A percentile compares a stretch with the other conserved stretches of the same genome.
Conservation (phyloP, 106 monocot species). For the Platanthera zijinensis region DNA sequence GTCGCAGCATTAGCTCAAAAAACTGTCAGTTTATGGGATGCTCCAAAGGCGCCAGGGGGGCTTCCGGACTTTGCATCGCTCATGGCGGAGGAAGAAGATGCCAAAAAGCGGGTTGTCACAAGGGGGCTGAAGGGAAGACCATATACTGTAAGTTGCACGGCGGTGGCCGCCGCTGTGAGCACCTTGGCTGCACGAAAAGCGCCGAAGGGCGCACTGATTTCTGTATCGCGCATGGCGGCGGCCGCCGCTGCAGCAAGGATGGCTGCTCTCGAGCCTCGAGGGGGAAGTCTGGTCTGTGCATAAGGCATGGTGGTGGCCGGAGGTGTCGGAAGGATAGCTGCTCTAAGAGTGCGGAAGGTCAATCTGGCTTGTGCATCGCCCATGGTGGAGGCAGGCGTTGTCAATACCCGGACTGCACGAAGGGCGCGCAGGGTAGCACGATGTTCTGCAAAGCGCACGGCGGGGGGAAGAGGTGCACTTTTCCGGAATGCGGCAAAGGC, state of each 20-base stretch:
- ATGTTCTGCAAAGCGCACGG: slow-evolving; percentile 51
- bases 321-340: slow-evolving; percentile 38
- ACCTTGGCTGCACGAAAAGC: slow-evolving; percentile 49
- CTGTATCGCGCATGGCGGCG: slow-evolving; percentile 55
- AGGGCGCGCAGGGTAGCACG: slow-evolving; percentile 55
- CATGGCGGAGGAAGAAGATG: slow-evolving; percentile 50
- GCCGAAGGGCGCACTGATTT: slow-evolving; percentile 46
- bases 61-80: slow-evolving; percentile 45
- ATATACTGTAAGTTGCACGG: slow-evolving; percentile 52
- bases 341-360: slow-evolving; percentile 32
- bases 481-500: slow-evolving; percentile 32
- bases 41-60: slow-evolving; percentile 41
- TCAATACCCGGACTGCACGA: slow-evolving; percentile 27
- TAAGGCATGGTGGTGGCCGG: slow-evolving; percentile 52
- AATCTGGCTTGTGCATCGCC: slow-evolving; percentile 49
- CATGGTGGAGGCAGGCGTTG: slow-evolving; percentile 55
- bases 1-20: slow-evolving; percentile 13
- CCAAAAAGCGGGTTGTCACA: slow-evolving; percentile 33
- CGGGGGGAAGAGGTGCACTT: slow-evolving; percentile 45
- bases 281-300: slow-evolving; percentile 52
- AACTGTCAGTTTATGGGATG: slow-evolving; percentile 37
- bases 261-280: slow-evolving; percentile 39
- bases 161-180: slow-evolving; percentile 35
- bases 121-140: slow-evolving; percentile 48
- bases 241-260: slow-evolving; percentile 22